phyloP scores from a whole-genome alignment of 106 monocot genomes.

The Amphibolis antarctica region DNA sequence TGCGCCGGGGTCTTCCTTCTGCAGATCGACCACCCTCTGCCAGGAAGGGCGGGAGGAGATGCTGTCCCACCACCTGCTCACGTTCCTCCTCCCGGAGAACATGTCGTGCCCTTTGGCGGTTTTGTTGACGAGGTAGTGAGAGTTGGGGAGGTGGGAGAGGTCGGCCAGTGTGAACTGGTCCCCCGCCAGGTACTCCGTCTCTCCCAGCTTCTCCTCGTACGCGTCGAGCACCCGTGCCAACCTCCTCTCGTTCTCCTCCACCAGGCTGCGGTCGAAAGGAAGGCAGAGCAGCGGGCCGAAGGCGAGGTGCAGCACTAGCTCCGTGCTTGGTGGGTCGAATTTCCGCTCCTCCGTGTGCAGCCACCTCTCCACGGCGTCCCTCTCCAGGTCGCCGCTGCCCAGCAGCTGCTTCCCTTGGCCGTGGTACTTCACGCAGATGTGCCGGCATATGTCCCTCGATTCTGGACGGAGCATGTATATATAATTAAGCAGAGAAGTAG shows the following conservation, averaged over 20 bases:
- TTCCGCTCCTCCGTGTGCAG: conserved; percentile 5
- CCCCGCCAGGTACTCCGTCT: conserved; percentile 8
- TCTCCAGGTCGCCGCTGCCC: conserved; percentile 5
- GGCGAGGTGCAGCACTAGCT: conserved; percentile 6
- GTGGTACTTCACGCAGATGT: conserved; percentile 9
- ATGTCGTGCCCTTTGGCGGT: neutral
- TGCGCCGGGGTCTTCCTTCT: conserved; percentile 8
- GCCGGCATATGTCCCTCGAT: conserved; percentile 6
- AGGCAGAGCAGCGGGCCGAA: conserved; percentile 2
- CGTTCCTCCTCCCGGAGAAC: conserved; percentile 9
- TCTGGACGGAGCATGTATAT: neutral
- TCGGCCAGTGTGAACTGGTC: conserved; percentile 15
- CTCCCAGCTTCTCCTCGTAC: conserved; percentile 9
- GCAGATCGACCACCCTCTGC: conserved; percentile 10
- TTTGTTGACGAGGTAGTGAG: conserved; percentile 7
- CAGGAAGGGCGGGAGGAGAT: conserved; percentile 11
- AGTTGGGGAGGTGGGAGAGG: conserved; percentile 18
- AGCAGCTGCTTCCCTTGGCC: conserved; percentile 5
- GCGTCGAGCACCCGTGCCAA: conserved; percentile 4
- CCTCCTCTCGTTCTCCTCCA: neutral
- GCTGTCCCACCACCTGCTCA: conserved; percentile 10
- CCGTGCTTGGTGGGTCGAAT: conserved; percentile 13
- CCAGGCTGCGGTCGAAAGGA: neutral
- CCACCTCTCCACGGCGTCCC: conserved; percentile 7
- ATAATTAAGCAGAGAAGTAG: no score